Evolutionary conservation across 306 rosid genomes (phyloP), one percentile per base, ranked within the genome.

Genomic region (Rubus idaeus): DNA sequence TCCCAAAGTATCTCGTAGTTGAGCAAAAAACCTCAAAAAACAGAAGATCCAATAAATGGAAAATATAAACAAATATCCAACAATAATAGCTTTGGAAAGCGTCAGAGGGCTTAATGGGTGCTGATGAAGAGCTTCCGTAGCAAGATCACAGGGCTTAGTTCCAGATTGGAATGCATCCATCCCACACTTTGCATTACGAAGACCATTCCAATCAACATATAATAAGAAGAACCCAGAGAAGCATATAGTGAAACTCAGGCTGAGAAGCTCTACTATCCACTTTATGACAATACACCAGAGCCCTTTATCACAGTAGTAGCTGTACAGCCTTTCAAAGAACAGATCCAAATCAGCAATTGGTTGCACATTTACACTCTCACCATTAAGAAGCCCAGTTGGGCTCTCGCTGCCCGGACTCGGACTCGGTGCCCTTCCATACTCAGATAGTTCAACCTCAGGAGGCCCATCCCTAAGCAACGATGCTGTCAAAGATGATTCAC

Each of bases 131-230:
- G 97, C 99, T 80, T 95, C 99, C 74, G 87, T 92, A 46, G 86
- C 84, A 80, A 95, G 93, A 88, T 95, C 97, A 88, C 99, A 95
- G 40, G 96, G 97, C 83, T 92, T 92, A 35, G 73, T 87, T 76
- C 97, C 97, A 71, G 96, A 95, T 82, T 92, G 93, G 46, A 95
- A 90, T 6, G 99, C 99, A 84, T 92, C 87, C 92, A 92, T 92
- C 82, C 99, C 97, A 88, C 99, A 95, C 79, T 92, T 92, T 1
- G 97, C 97, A 85, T 90, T 92, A 45, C 92, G 90, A 56, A 95
- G 97, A 63, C 97, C 97, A 81, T 90, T 87, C 99, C 99, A 95
- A 81, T 95, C 99, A 81, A 95, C 96, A 68, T 58, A 88, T 49
- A 95, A 70, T 73, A 89, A 87, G 83, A 92, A 89, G 79, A 95